Conservation (phyloP, 139 green algal species). For the Chlamydomonas eustigma region DNA sequence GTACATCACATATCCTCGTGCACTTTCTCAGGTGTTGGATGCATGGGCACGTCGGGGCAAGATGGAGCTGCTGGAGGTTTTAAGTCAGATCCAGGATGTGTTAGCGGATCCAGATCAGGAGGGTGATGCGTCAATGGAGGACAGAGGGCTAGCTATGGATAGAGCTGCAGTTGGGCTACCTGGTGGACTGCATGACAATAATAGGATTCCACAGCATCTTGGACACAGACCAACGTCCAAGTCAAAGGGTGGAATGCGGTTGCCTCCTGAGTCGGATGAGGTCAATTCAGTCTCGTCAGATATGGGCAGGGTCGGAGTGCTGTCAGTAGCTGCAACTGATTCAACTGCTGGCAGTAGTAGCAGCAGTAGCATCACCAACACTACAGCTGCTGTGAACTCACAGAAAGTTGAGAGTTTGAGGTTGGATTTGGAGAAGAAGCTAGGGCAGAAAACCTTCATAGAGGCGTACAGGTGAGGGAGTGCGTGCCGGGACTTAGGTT, state of each 20-base stretch:
- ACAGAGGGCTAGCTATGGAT: not conserved
- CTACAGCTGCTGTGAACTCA: conserved; percentile 13
- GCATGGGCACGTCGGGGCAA: conserved; percentile 10
- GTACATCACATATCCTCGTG: not conserved
- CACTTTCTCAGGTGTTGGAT: not conserved
- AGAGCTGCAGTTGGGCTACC: not conserved
- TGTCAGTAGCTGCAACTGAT: no score
- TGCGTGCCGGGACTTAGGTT: not conserved
- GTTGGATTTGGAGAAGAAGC: conserved; percentile 51
- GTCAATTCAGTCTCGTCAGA: no score
- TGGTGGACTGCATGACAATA: not conserved
- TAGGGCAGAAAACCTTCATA: conserved; percentile 28
- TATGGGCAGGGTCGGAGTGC: not conserved
- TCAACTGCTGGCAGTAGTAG: not conserved
- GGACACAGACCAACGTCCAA: not conserved
- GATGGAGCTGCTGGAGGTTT: conserved; percentile 27
- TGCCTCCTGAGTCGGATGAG: conserved; percentile 12
- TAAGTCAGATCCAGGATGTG: conserved; percentile 30
- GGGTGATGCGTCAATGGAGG: not conserved
- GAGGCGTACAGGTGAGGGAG: conserved; percentile 24
- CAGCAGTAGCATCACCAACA: no score
- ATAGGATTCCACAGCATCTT: not conserved
- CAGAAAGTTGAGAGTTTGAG: conserved; percentile 25
- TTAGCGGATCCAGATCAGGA: conserved; percentile 10
- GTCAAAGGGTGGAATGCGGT: not conserved